Conservation (phyloP, 352 stramenopile species). For the Pythium insidiosum region DNA sequence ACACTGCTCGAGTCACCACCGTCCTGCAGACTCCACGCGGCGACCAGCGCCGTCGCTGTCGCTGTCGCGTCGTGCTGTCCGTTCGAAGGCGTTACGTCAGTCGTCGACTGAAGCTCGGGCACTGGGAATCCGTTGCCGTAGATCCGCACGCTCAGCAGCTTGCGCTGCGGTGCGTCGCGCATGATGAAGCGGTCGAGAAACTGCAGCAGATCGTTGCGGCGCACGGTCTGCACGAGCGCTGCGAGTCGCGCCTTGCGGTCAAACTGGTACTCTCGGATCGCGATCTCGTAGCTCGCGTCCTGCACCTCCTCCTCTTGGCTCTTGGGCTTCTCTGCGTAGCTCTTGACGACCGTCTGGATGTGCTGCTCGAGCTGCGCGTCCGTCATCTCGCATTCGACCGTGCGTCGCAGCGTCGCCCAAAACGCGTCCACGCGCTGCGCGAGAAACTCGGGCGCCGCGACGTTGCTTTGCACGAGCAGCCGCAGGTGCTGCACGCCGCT, state of each 20-base stretch:
- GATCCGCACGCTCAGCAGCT: slow-evolving; percentile 50
- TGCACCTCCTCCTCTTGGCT: slow-evolving; percentile 54
- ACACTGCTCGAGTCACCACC: too few species aligned
- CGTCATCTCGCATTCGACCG: slow-evolving; percentile 21
- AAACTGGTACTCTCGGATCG: slow-evolving; percentile 65
- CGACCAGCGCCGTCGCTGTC: too few species aligned
- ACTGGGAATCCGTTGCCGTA: slow-evolving; percentile 20
- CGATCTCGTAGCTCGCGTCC: slow-evolving; percentile 53
- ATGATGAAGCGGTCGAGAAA: slow-evolving; percentile 60
- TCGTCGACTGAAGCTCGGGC: background rate
- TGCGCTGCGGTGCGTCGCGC: slow-evolving; percentile 15
- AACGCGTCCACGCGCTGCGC: slow-evolving; percentile 69
- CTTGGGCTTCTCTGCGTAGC: slow-evolving; percentile 63
- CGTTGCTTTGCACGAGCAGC: slow-evolving; percentile 72
- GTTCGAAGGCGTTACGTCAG: too few species aligned
- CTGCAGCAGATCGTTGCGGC: slow-evolving; percentile 38
- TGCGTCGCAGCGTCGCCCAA: slow-evolving; percentile 25
- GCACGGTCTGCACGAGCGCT: slow-evolving; percentile 28
- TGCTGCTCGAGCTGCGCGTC: slow-evolving; percentile 35
- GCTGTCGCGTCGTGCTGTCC: too few species aligned
- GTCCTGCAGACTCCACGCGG: too few species aligned
- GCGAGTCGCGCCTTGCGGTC: slow-evolving; percentile 33
- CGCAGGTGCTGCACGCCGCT: slow-evolving; percentile 56
- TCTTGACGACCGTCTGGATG: slow-evolving; percentile 52
- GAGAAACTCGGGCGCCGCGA: slow-evolving; percentile 49